These are phyloP conservation scores for Rutstroemia sp. DNA, from an alignment of 2,329 filamentous ascomycete genomes.

Conservation along the genomic window DNA sequence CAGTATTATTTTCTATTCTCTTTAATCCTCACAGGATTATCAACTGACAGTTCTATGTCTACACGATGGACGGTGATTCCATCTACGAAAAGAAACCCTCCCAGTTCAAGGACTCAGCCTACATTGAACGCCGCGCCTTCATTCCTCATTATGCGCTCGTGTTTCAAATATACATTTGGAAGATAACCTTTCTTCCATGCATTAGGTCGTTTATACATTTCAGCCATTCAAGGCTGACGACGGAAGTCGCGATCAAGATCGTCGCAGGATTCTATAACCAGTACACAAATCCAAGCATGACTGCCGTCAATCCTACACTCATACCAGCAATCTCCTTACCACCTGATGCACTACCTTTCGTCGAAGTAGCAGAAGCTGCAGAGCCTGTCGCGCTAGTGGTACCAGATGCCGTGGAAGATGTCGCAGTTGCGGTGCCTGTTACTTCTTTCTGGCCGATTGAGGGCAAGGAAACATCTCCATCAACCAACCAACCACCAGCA, in stretches of 20 bases:
- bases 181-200: not conserved
- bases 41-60: not conserved
- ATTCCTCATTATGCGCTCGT: slow-evolving; percentile 19
- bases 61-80: not conserved
- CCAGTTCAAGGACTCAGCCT: not conserved
- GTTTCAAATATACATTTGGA: slow-evolving; percentile 2
- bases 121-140: slow-evolving; percentile 19
- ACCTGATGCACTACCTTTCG: slow-evolving; percentile 35
- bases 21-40: not conserved
- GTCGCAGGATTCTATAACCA: slow-evolving; percentile 35
- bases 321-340: slow-evolving; percentile 43
- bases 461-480: slow-evolving; percentile 63
- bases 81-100: not conserved
- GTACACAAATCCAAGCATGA: slow-evolving; percentile 46
- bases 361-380: slow-evolving; percentile 30
- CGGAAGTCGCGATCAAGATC: not conserved
- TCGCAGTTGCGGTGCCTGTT: slow-evolving; percentile 24
- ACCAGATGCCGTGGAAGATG: slow-evolving; percentile 29
- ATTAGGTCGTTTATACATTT: slow-evolving; percentile 13
- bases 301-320: slow-evolving; percentile 39
- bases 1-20: not conserved
- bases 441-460: slow-evolving; percentile 44
- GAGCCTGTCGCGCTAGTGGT: slow-evolving; percentile 24
- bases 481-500: slow-evolving; percentile 61
- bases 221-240: slow-evolving; percentile 2